Evolutionary conservation across 2,329 filamentous ascomycete species (phyloP).

Genomic region (Aspergillus fischeri): DNA sequence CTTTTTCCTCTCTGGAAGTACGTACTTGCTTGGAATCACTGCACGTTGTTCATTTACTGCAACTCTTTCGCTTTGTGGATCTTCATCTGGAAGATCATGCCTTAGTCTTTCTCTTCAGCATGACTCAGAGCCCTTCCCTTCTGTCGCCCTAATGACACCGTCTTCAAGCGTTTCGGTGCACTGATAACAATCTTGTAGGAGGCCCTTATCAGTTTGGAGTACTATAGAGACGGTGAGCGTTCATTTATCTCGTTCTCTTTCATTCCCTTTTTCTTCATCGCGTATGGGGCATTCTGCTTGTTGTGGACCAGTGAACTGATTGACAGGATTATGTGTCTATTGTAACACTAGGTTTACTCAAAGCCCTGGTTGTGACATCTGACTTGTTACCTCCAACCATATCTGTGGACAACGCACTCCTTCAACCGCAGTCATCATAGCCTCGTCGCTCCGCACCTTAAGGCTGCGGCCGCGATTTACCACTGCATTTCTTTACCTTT

Average conservation of each 20-base stretch:
- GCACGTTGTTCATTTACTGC: background rate
- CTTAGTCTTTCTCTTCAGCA: slow-evolving; percentile 6
- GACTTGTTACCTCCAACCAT: background rate
- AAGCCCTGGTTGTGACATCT: background rate
- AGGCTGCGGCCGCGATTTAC: background rate
- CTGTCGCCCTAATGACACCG: slow-evolving; percentile 10
- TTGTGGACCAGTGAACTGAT: slow-evolving; percentile 4
- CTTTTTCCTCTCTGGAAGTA: background rate
- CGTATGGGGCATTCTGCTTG: background rate
- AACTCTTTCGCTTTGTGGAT: slow-evolving; percentile 6
- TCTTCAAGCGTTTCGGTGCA: background rate
- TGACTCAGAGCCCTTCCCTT: slow-evolving; percentile 4
- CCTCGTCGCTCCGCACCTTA: background rate
- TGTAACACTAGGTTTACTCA: background rate
- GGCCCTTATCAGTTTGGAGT: slow-evolving; percentile 2
- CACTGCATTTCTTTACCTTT: background rate
- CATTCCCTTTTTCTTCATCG: background rate
- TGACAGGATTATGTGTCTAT: slow-evolving; percentile 9
- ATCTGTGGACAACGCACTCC: background rate
- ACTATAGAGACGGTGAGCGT: slow-evolving; percentile 2
- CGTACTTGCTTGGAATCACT: slow-evolving; percentile 4
- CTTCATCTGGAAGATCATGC: background rate
- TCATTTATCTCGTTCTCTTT: background rate
- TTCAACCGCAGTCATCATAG: background rate
- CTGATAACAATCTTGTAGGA: slow-evolving; percentile 3